Conservation (phyloP, 176 grass and related monocot genomes). For the Triticum timopheevii region DNA sequence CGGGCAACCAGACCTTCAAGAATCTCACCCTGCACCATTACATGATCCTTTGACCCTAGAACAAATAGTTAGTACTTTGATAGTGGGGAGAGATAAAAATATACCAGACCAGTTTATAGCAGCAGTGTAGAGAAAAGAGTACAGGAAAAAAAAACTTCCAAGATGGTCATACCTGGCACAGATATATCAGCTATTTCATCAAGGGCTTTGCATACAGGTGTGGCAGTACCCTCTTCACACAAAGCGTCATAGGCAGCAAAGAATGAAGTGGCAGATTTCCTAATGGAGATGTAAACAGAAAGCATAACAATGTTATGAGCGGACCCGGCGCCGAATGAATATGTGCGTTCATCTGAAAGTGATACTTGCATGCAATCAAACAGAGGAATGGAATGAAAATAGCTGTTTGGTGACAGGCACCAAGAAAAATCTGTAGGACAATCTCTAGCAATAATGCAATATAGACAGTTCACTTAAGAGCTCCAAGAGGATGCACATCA, state of each 20-base stretch:
- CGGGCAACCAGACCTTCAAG: conserved; percentile 97
- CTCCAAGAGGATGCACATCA: background rate
- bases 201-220: conserved; percentile 89
- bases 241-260: conserved; percentile 94
- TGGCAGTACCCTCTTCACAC: conserved; percentile 95
- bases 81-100: background rate
- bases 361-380: background rate
- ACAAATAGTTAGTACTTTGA: conserved; percentile 3
- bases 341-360: background rate
- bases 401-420: background rate
- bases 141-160: background rate
- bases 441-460: background rate
- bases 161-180: conserved; percentile 56
- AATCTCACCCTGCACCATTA: conserved; percentile 90
- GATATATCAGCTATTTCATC: conserved; percentile 95
- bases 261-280: conserved; percentile 90
- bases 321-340: background rate
- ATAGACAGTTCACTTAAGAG: conserved; percentile 1
- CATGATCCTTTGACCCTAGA: conserved; percentile 90
- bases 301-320: background rate
- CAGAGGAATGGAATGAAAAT: conserved; percentile 10
- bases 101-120: background rate
- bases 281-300: conserved; percentile 38
- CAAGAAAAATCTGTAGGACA: background rate
- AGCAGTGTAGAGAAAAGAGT: background rate